These are phyloP conservation scores for Auriscalpium orientale DNA, from an alignment of 768 basidiomycete species.

Conservation along the genomic window DNA sequence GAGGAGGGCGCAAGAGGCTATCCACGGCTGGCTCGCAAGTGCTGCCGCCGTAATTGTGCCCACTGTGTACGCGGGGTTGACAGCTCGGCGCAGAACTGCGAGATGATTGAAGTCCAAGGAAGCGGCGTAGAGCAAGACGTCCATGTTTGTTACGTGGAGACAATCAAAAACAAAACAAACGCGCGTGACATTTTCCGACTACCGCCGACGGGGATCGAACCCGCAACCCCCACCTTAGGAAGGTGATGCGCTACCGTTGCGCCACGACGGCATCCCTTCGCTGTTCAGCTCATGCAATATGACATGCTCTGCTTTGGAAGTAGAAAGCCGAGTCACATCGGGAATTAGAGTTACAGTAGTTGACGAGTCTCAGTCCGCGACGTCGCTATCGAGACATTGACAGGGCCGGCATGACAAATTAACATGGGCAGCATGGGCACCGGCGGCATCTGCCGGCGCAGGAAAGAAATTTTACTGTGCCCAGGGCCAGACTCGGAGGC, in stretches of 20 bases:
- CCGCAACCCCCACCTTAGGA: constrained; percentile 30
- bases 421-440: too few species aligned
- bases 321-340: too few species aligned
- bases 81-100: constrained; percentile 41
- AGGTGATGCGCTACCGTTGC: constrained; percentile 30
- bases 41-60: constrained; percentile 53
- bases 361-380: too few species aligned
- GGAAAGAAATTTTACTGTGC: too few species aligned
- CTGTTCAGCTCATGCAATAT: too few species aligned
- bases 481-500: too few species aligned
- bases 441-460: too few species aligned
- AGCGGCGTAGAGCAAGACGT: constrained; percentile 65
- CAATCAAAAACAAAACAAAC: background rate
- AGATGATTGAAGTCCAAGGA: background rate
- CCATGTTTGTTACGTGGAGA: constrained; percentile 39
- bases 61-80: constrained; percentile 72
- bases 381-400: too few species aligned
- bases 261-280: constrained; percentile 23
- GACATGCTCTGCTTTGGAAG: too few species aligned
- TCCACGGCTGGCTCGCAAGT: constrained; percentile 71
- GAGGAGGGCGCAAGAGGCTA: constrained; percentile 63
- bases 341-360: too few species aligned
- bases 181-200: constrained; percentile 1
- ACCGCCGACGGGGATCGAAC: constrained; percentile 29
- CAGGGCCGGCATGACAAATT: too few species aligned